These are phyloP conservation scores for Calonectria ilicicola DNA, from an alignment of 2,329 filamentous ascomycete species.

Conservation along the genomic window DNA sequence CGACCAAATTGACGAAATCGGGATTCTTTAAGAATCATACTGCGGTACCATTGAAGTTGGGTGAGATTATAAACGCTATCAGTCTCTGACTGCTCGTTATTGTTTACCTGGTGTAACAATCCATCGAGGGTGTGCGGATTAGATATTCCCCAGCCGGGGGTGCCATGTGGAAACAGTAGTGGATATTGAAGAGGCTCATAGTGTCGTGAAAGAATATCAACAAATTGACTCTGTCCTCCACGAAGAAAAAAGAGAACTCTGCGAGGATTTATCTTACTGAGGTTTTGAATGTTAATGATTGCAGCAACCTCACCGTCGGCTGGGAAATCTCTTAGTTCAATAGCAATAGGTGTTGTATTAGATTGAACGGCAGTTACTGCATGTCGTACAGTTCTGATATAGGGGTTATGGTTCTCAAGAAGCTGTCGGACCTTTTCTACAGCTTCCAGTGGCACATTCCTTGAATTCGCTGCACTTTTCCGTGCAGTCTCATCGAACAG, in stretches of 20 bases:
- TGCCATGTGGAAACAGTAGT: neutral
- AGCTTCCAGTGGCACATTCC: neutral
- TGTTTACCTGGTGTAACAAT: too few relatives aligned
- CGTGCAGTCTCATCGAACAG: neutral
- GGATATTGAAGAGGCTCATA: neutral
- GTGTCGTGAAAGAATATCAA: neutral
- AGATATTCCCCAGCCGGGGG: neutral
- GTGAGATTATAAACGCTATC: neutral
- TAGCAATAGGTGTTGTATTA: neutral
- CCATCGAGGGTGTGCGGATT: neutral
- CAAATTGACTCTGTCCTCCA: neutral
- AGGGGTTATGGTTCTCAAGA: neutral
- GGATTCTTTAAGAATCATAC: neutral
- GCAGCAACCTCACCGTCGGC: constrained; percentile 11
- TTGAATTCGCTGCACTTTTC: neutral
- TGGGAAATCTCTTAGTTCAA: constrained; percentile 21
- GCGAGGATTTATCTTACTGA: neutral
- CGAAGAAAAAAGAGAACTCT: neutral
- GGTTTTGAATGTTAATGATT: constrained; percentile 5
- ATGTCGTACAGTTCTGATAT: neutral
- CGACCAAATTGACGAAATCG: neutral
- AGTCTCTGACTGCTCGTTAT: neutral
- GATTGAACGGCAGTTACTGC: neutral
- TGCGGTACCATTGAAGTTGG: neutral
- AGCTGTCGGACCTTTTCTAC: neutral